Evolutionary conservation across 139 green algal genomes (phyloP), one percentile per base, ranked within the genome.

Genomic region (Astrephomene gubernaculifera): DNA sequence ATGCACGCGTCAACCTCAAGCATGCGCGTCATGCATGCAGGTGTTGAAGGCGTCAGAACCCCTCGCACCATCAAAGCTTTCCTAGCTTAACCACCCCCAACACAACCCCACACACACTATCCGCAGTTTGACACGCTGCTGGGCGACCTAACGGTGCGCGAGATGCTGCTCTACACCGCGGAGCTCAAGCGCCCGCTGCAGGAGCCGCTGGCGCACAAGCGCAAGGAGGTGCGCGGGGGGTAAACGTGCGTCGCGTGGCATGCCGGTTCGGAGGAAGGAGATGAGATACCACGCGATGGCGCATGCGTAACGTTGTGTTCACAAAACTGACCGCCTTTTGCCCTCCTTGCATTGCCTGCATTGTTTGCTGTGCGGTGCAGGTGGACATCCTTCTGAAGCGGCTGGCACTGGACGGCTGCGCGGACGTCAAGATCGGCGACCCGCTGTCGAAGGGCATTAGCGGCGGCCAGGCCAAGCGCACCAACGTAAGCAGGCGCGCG

Each of bases 161-260:
- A 96, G 83, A 96, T 96, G 93, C 87, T 98, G 43, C 33, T 94
- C 87, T 98, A 98, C 90, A 97, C 93, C 1, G 92, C 92, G 0
- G 93, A 96, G 78, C 87, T 91, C 39, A 93, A 89, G 79, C 83
- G 87, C 43, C 91, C 91, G 0, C 44, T 60, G 27, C 63, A 29
- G 8, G 83, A 92, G 85, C 67, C 88, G 0, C 64, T 87, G 22
- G 68, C 81, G 12, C 21, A 53, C 31, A 92, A 96, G 87, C 43
- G 68, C 12, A 78, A 31, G 25, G 87, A 80, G 22, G 94, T 97
- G 71, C 86, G 68, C 39, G 7, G 17, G 6, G 19, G 19, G 17
- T 65, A 29, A 12, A 57, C 14, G 14, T 57, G 49, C 17, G 49
- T 57, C 49, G 14, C 14, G 49, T 17, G 49, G 49, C 49, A 25